Conservation (phyloP, 208 protist genomes). For the Naegleria gruberi region DNA sequence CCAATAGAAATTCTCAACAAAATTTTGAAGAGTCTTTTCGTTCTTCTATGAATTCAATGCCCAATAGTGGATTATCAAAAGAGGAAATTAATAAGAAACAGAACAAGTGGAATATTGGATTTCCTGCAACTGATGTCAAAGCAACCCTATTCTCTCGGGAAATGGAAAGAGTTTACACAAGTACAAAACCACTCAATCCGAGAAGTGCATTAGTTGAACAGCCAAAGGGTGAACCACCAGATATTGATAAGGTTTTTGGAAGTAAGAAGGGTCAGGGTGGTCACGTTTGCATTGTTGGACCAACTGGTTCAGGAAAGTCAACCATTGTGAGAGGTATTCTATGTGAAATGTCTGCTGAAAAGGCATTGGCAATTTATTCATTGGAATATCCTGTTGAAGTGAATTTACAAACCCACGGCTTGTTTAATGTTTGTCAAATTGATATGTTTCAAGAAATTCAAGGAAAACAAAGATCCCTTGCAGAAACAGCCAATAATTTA, state of each 20-base stretch:
- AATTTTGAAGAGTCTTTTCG: not conserved
- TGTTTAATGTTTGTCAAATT: slow-evolving; percentile 26
- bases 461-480: slow-evolving; percentile 11
- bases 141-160: slow-evolving; percentile 17
- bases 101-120: slow-evolving; percentile 7
- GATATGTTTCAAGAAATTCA: slow-evolving; percentile 27
- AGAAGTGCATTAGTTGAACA: not conserved
- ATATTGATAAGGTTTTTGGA: slow-evolving; percentile 9
- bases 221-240: slow-evolving; percentile 25
- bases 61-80: not conserved
- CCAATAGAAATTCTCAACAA: not conserved
- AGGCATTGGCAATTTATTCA: slow-evolving; percentile 17
- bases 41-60: not conserved
- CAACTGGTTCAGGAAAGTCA: not conserved
- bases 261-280: not conserved
- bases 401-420: slow-evolving; percentile 18
- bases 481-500: not conserved
- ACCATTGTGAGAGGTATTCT: slow-evolving; percentile 29
- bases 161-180: slow-evolving; percentile 23
- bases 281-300: not conserved
- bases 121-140: not conserved
- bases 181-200: not conserved
- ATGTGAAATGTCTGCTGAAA: not conserved
- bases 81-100: not conserved
- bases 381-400: slow-evolving; percentile 27